These are phyloP conservation scores for Blastobotrys buckinghamii DNA, from an alignment of 1,139 yeast species.

Conservation along the genomic window DNA sequence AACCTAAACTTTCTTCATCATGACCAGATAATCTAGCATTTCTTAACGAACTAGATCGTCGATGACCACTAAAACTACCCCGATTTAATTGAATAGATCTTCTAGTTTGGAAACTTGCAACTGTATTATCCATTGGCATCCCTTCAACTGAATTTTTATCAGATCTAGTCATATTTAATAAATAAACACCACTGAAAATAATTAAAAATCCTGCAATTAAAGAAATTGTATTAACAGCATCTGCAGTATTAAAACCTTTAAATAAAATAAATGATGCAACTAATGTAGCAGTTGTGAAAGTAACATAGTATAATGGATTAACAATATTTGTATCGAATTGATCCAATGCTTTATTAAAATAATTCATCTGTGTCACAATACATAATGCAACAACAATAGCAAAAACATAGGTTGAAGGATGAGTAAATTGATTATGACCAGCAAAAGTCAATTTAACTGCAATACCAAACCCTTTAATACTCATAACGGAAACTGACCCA, in stretches of 20 bases:
- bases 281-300: constrained; percentile 85
- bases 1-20: constrained; percentile 35
- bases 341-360: constrained; percentile 87
- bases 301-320: constrained; percentile 84
- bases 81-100: constrained; percentile 44
- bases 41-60: constrained; percentile 29
- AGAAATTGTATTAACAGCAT: constrained; percentile 78
- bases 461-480: constrained; percentile 90
- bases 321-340: constrained; percentile 91
- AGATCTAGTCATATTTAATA: constrained; percentile 65
- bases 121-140: constrained; percentile 81
- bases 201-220: constrained; percentile 79
- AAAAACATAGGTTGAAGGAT: constrained; percentile 77
- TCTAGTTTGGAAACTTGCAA: constrained; percentile 72
- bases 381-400: constrained; percentile 73
- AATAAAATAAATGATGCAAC: constrained; percentile 82
- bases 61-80: constrained; percentile 31
- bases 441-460: constrained; percentile 78
- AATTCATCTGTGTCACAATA: constrained; percentile 87
- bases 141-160: constrained; percentile 38
- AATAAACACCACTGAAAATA: constrained; percentile 81
- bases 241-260: constrained; percentile 80
- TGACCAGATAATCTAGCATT: constrained; percentile 29
- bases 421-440: constrained; percentile 89
- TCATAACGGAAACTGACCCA: constrained; percentile 88